These are phyloP conservation scores for Neolentinus lepideus DNA, from an alignment of 1,284 basidiomycete species.

Conservation along the genomic window DNA sequence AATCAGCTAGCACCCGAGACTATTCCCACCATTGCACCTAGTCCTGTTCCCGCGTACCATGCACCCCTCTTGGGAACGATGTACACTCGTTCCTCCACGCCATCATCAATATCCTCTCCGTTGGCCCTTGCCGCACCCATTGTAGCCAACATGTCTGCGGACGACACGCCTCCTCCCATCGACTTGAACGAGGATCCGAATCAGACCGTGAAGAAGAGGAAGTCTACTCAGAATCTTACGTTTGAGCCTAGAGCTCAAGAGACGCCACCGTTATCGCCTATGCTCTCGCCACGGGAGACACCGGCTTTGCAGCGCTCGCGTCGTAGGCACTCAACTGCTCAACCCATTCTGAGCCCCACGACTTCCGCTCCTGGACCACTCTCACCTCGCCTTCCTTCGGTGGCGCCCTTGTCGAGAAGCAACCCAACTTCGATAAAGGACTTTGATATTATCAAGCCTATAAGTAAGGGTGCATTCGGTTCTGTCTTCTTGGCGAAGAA, in stretches of 20 bases:
- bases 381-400: slow-evolving; percentile 85
- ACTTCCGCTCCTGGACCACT: slow-evolving; percentile 45
- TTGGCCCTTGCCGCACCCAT: slow-evolving; percentile 76
- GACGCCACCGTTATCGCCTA: slow-evolving; percentile 72
- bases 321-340: slow-evolving; percentile 68
- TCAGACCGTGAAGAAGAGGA: slow-evolving; percentile 43
- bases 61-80: slow-evolving; percentile 24
- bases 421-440: slow-evolving; percentile 95
- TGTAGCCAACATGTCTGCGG: slow-evolving; percentile 53
- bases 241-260: slow-evolving; percentile 54
- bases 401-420: slow-evolving; percentile 70
- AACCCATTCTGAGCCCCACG: slow-evolving; percentile 53
- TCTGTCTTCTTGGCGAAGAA: slow-evolving; percentile 98
- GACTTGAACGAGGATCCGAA: slow-evolving; percentile 45
- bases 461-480: slow-evolving; percentile 98
- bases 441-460: slow-evolving; percentile 99
- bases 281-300: slow-evolving; percentile 50
- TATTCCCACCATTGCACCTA: not conserved
- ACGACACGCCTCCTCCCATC: slow-evolving; percentile 54
- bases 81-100: slow-evolving; percentile 75
- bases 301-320: slow-evolving; percentile 45
- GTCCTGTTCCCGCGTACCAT: slow-evolving; percentile 11
- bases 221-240: slow-evolving; percentile 51
- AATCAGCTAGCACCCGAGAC: not conserved
- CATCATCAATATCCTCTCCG: slow-evolving; percentile 78